A percentile compares a stretch with the other conserved stretches of the same genome.
These are phyloP conservation scores for Exophiala alcalophila DNA, from an alignment of 2,329 filamentous ascomycete species.

Conservation along the genomic window DNA sequence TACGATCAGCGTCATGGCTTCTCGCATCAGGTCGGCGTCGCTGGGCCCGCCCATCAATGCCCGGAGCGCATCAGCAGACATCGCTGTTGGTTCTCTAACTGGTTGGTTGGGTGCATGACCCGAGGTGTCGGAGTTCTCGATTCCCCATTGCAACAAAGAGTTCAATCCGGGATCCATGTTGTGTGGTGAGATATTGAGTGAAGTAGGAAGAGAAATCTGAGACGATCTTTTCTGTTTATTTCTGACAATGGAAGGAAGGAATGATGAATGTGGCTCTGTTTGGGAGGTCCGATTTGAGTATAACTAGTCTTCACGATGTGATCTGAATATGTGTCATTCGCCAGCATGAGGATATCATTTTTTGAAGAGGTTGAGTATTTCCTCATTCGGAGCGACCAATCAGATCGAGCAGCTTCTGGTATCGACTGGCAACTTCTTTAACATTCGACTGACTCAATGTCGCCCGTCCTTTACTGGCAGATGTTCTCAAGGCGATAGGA, in stretches of 20 bases:
- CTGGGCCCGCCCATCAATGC: slow-evolving; percentile 78
- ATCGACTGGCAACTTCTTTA: slow-evolving; percentile 20
- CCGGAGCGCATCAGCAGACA: slow-evolving; percentile 69
- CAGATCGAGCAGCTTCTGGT: slow-evolving; percentile 23
- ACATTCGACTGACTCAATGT: slow-evolving; percentile 10
- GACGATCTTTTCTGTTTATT: no score
- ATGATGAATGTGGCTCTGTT: no score
- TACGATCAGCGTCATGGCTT: slow-evolving; percentile 73
- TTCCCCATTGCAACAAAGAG: slow-evolving; percentile 75
- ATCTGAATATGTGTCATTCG: no score
- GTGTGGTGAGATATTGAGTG: slow-evolving; percentile 12
- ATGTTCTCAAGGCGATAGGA: no score
- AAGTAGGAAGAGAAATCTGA: no score
- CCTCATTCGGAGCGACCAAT: no score
- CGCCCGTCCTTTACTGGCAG: no score
- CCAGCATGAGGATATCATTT: no score
- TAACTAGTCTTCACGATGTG: not conserved
- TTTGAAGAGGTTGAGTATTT: no score
- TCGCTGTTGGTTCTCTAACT: slow-evolving; percentile 39
- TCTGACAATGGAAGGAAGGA: no score
- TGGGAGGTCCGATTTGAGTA: no score
- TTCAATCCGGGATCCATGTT: slow-evolving; percentile 65
- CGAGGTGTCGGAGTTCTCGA: slow-evolving; percentile 55
- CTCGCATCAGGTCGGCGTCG: slow-evolving; percentile 88
- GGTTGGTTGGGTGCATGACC: slow-evolving; percentile 19